Percentiles rank a stretch among this genome's conserved stretches.
These are phyloP conservation scores for Diaporthe citri DNA, from an alignment of 2,329 filamentous ascomycete species.

Conservation along the genomic window DNA sequence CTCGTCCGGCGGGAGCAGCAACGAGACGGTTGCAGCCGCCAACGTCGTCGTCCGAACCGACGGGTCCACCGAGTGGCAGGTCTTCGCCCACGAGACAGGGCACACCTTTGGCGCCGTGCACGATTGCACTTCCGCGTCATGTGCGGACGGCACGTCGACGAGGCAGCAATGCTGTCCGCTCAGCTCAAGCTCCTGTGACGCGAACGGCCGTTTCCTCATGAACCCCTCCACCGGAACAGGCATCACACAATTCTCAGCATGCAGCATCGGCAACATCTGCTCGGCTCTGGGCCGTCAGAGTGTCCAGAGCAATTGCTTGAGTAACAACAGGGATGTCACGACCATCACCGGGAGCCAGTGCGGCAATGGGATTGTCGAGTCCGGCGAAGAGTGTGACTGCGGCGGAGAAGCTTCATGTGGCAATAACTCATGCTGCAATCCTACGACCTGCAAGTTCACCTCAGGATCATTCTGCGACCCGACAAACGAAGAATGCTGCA, in stretches of 20 bases:
- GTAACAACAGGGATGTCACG: conserved; percentile 85
- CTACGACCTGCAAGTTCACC: conserved; percentile 88
- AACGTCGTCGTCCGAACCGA: conserved; percentile 88
- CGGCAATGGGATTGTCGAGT: conserved; percentile 96
- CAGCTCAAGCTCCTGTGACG: conserved; percentile 76
- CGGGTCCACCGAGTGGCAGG: conserved; percentile 84
- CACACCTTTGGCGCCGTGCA: conserved; percentile 97
- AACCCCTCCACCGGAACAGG: conserved; percentile 85
- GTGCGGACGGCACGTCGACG: conserved; percentile 67
- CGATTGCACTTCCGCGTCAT: conserved; percentile 82
- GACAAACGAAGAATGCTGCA: conserved; percentile 86
- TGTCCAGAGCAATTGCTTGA: conserved; percentile 82
- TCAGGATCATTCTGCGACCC: conserved; percentile 82
- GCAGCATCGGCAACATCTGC: conserved; percentile 94
- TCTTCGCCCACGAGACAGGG: conserved; percentile 93
- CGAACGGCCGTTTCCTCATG: conserved; percentile 89
- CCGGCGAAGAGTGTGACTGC: conserved; percentile 95
- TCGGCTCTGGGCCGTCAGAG: conserved; percentile 83
- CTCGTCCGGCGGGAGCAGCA: conserved; percentile 62
- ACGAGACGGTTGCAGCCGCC: conserved; percentile 83
- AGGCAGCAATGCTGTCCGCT: conserved; percentile 83
- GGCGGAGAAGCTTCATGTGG: conserved; percentile 81
- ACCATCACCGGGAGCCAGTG: conserved; percentile 88
- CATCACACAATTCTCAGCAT: conserved; percentile 86
- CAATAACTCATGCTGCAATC: conserved; percentile 84